A percentile compares a stretch with the other conserved stretches of the same genome.
Conservation (phyloP, 202 grass and related monocot genomes). For the Hordeum pubiflorum region DNA sequence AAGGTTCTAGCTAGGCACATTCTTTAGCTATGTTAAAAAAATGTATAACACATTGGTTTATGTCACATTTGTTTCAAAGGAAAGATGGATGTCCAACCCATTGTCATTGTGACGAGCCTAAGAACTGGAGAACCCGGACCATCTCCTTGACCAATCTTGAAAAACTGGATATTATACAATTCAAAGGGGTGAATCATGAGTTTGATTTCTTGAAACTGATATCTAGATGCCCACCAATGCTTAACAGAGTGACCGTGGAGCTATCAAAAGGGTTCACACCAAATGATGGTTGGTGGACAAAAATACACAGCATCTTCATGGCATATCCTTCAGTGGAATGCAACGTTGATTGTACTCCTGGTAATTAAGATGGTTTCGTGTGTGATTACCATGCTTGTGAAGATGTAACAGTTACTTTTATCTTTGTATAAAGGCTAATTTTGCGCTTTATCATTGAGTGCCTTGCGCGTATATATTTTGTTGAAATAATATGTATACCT, state of each 20-base stretch:
- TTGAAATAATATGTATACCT: too few relatives aligned
- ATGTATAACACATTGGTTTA: neutral
- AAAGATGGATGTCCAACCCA: neutral
- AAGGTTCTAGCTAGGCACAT: neutral
- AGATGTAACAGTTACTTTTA: neutral
- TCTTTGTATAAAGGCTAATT: neutral
- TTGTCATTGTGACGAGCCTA: neutral
- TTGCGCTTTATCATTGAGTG: neutral
- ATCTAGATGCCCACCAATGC: neutral
- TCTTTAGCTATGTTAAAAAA: neutral
- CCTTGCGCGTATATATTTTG: too few relatives aligned
- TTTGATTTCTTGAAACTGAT: conserved; percentile 6
- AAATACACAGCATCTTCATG: neutral
- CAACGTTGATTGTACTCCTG: neutral
- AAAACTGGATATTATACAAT: neutral
- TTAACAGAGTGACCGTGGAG: neutral
- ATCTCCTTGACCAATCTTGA: neutral
- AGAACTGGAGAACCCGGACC: neutral
- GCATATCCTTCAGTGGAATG: neutral
- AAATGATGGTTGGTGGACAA: neutral
- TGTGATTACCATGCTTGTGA: neutral
- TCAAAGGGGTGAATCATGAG: neutral
- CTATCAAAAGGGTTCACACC: neutral
- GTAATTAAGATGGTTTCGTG: neutral
- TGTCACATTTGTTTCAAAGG: neutral